phyloP scores from a whole-genome alignment of 495 filamentous ascomycete species.

The Niebla homalea region DNA sequence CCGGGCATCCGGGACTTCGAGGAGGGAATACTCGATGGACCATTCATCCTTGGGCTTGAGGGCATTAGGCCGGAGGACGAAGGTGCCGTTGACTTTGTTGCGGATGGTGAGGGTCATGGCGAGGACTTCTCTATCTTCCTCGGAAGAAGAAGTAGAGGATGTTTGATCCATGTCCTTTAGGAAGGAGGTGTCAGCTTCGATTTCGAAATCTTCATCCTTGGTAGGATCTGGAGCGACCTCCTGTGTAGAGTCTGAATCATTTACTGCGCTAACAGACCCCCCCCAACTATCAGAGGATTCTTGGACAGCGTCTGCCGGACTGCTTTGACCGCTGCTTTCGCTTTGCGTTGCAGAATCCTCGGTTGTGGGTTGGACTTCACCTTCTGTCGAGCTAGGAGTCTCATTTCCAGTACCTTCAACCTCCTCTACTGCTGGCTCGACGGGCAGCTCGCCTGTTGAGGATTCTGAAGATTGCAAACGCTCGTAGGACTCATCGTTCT shows the following conservation, averaged over 20 bases:
- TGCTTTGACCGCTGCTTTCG: slow-evolving; percentile 11
- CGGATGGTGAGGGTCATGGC: slow-evolving; percentile 55
- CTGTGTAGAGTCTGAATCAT: too few species aligned
- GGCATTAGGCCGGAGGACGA: slow-evolving; percentile 44
- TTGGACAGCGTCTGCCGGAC: neutral
- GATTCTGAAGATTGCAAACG: neutral
- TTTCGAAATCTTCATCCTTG: slow-evolving; percentile 7
- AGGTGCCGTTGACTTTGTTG: slow-evolving; percentile 57
- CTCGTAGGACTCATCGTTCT: slow-evolving; percentile 15
- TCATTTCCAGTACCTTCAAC: too few species aligned
- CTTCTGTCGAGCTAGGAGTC: too few species aligned
- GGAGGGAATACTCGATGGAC: slow-evolving; percentile 62
- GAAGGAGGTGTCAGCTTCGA: slow-evolving; percentile 16
- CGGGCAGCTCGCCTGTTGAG: neutral
- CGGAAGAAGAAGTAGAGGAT: neutral
- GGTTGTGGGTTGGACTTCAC: too few species aligned
- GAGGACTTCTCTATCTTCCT: slow-evolving; percentile 28
- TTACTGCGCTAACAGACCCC: neutral
- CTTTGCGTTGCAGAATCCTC: slow-evolving; percentile 12
- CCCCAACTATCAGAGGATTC: slow-evolving; percentile 5
- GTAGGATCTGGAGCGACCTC: neutral
- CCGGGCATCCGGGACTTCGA: slow-evolving; percentile 32
- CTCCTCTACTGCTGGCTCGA: too few species aligned
- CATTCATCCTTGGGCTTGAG: slow-evolving; percentile 45
- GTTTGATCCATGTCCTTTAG: slow-evolving; percentile 8